Base-by-base conservation (phyloP, 1,284 basidiomycete species). In the Irpex rosettiformis region DNA sequence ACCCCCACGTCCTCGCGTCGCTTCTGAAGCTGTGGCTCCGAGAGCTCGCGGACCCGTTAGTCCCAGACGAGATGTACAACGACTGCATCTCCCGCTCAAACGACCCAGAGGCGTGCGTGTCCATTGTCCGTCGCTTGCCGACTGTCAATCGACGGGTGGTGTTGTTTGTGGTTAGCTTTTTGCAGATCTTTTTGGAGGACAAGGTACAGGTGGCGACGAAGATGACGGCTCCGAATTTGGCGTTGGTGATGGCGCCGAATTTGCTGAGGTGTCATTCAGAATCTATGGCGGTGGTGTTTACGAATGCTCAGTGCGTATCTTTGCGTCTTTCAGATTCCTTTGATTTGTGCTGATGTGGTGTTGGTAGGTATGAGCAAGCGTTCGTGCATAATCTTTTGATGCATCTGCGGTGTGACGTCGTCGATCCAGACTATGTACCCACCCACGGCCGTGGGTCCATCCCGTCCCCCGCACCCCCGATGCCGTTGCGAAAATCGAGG, bases 21-120 rank as follows among this genome's bases (percentile, higher is more conserved):
- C 77, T 95, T 51, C 82, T 96, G 73, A 96, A 97, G 75, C 80
- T 96, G 6, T 97, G 93, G 93, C 79, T 96, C 11, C 83, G 94
- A 51, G 94, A 97, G 72, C 83, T 96, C 16, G 84, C 87, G 66
- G 90, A 94, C 64, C 94, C 94, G 10, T 79, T 96, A 49, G 83
- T 97, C 21, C 94, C 94, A 2, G 82, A 88, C 58, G 89, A 93
- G 72, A 77, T 93, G 77, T 92, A 93, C 75, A 91, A 93, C 66
- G 92, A 94, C 70, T 93, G 93, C 69, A 85, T 93, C 56, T 82
- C 83, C 24, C 81, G 82, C 58, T 81, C 89, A 3, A 76, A 82
- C 55, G 83, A 90, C 51, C 81, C 88, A 0, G 78, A 82, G 21
- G 81, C 84, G 21, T 91, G 88, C 68, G 79, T 95, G 48, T 79